Evolutionary conservation across 2,329 filamentous ascomycete genomes (phyloP).

Genomic region (Escovopsis weberi): DNA sequence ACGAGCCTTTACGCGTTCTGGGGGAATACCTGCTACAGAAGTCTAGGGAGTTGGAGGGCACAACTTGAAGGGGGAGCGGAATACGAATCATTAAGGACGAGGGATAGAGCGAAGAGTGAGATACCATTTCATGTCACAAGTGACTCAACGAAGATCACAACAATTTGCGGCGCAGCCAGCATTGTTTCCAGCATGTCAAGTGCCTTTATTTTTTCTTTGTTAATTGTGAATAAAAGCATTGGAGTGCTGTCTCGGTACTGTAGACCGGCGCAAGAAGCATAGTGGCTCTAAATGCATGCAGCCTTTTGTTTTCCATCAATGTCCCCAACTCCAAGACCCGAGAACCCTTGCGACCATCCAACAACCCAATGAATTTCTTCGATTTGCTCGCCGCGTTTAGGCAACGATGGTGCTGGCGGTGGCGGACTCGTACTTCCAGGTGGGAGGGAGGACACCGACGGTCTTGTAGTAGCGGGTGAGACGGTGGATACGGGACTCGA

Average conservation of each 20-base stretch:
- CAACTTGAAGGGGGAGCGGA: constrained; percentile 5
- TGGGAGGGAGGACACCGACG: constrained; percentile 69
- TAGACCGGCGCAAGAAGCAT: constrained; percentile 24
- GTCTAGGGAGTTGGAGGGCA: constrained; percentile 47
- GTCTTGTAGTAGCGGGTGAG: constrained; percentile 99
- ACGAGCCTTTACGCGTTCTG: constrained; percentile 52
- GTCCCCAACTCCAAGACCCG: constrained; percentile 30
- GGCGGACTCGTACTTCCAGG: constrained; percentile 98
- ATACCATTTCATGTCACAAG: constrained; percentile 1
- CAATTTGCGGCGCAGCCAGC: constrained; percentile 6
- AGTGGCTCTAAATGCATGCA: constrained; percentile 33
- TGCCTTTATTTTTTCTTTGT: constrained; percentile 17
- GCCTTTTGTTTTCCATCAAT: constrained; percentile 20
- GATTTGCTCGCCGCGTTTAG: constrained; percentile 4
- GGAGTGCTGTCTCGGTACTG: constrained; percentile 17
- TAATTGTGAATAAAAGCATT: constrained; percentile 9
- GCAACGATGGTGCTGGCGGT: constrained; percentile 89
- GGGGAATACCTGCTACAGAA: constrained; percentile 57
- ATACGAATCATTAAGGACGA: no score
- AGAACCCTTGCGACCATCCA: constrained; percentile 15
- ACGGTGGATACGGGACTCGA: constrained; percentile 99
- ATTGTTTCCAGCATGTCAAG: constrained; percentile 15
- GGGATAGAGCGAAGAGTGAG: constrained; percentile 1
- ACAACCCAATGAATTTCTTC: no score
- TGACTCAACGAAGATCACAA: constrained; percentile 9